Conservation (phyloP, 2,329 filamentous ascomycete genomes). For the Colletotrichum gigasporum region DNA sequence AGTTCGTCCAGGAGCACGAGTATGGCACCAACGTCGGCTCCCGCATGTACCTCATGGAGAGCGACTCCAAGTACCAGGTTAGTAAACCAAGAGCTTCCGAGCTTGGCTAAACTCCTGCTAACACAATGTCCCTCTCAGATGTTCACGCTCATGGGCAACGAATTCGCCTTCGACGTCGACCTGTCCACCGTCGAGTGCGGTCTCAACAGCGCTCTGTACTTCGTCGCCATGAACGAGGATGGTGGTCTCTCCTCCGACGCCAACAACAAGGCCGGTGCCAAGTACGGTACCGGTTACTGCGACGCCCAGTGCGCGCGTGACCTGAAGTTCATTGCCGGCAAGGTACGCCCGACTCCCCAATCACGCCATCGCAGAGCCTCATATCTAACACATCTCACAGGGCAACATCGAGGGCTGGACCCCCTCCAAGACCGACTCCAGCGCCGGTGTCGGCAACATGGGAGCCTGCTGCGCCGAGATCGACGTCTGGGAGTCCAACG, state of each 20-base stretch:
- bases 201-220: conserved; percentile 65
- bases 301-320: conserved; percentile 56
- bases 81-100: neutral
- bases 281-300: conserved; percentile 66
- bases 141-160: conserved; percentile 65
- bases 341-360: conserved; percentile 30
- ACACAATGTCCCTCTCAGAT: conserved; percentile 50
- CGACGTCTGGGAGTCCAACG: conserved; percentile 39
- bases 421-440: conserved; percentile 33
- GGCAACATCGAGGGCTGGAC: conserved; percentile 37
- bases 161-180: conserved; percentile 73
- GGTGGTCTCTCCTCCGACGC: conserved; percentile 57
- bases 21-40: conserved; percentile 47
- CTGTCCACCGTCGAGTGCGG: conserved; percentile 69
- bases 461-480: conserved; percentile 39
- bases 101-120: neutral
- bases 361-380: rapidly evolving
- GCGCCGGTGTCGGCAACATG: conserved; percentile 35
- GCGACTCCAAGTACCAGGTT: conserved; percentile 57
- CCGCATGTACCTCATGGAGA: conserved; percentile 64
- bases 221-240: conserved; percentile 57
- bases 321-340: conserved; percentile 60
- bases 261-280: conserved; percentile 56
- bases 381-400: conserved; percentile 1
- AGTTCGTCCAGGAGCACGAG: conserved; percentile 57